phyloP scores from a whole-genome alignment of 352 stramenopile species.

The Hyaloperonospora arabidopsidis region DNA sequence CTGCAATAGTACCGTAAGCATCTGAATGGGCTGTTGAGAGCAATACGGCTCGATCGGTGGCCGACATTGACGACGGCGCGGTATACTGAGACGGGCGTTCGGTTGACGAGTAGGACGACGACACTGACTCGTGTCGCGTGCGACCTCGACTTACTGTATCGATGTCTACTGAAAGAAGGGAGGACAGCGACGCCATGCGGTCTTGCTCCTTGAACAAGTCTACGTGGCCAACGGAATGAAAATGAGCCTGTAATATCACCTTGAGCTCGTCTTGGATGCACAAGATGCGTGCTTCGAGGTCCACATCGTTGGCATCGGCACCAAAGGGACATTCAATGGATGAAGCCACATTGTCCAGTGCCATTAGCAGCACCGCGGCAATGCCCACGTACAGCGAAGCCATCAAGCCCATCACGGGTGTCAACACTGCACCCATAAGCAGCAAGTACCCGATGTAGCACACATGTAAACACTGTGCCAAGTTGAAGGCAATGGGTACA shows the following conservation, averaged over 20 bases:
- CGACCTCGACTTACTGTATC: conserved; percentile 26
- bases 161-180: conserved; percentile 31
- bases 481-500: conserved; percentile 39
- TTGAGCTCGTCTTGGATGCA: conserved; percentile 52
- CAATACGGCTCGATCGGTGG: conserved; percentile 31
- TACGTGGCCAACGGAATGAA: conserved; percentile 37
- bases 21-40: conserved; percentile 26
- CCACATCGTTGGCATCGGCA: conserved; percentile 30
- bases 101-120: conserved; percentile 41
- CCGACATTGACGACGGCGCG: conserved; percentile 29
- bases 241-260: conserved; percentile 42
- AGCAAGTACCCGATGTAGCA: conserved; percentile 39
- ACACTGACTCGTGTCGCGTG: conserved; percentile 29
- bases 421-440: conserved; percentile 24
- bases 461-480: conserved; percentile 36
- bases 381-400: conserved; percentile 29
- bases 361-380: conserved; percentile 43
- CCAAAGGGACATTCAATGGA: conserved; percentile 50
- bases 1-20: conserved; percentile 31
- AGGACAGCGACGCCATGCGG: conserved; percentile 41
- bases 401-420: conserved; percentile 16
- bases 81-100: conserved; percentile 29
- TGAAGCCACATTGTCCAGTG: conserved; percentile 34
- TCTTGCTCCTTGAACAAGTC: conserved; percentile 36
- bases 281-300: conserved; percentile 38